Evolutionary conservation across 345 rosid genomes (phyloP).

Genomic region (Euphorbia pulcherrima): DNA sequence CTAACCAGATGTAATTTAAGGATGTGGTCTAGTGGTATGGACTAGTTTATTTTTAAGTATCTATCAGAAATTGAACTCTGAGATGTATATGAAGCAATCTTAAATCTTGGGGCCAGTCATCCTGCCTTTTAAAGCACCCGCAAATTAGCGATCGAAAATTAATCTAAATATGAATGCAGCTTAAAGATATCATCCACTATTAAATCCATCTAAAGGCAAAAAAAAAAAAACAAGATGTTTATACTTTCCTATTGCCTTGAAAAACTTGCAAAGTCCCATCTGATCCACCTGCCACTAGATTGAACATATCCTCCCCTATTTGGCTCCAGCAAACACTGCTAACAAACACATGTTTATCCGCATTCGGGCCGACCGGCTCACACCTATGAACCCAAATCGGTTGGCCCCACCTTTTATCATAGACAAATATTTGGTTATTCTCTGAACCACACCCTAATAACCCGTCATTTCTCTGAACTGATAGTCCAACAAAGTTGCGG

Average conservation of each 20-base stretch:
- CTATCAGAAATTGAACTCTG: no score
- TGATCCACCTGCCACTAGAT: slow-evolving; percentile 77
- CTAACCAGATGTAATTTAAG: no score
- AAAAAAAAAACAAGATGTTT: no score
- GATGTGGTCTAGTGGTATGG: no score
- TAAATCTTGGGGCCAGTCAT: no score
- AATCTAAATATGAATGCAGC: no score
- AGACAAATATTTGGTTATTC: slow-evolving; percentile 60
- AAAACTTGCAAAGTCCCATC: slow-evolving; percentile 63
- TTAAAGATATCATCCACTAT: no score
- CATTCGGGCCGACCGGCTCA: slow-evolving; percentile 23
- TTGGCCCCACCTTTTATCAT: slow-evolving; percentile 72
- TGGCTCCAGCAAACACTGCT: slow-evolving; percentile 87
- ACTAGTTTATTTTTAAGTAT: no score
- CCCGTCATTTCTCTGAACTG: slow-evolving; percentile 71
- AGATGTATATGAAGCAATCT: no score
- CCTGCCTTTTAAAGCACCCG: no score
- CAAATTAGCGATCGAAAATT: no score
- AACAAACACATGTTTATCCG: slow-evolving; percentile 41
- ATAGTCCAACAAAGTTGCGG: slow-evolving; percentile 74
- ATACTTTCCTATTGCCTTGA: slow-evolving; percentile 40
- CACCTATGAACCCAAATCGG: slow-evolving; percentile 65
- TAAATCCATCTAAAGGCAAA: no score
- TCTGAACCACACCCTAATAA: slow-evolving; percentile 82
- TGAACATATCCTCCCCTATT: slow-evolving; percentile 53